These are phyloP conservation scores for Leptodontidium sp. DNA, from an alignment of 2,329 filamentous ascomycete species.

Conservation along the genomic window DNA sequence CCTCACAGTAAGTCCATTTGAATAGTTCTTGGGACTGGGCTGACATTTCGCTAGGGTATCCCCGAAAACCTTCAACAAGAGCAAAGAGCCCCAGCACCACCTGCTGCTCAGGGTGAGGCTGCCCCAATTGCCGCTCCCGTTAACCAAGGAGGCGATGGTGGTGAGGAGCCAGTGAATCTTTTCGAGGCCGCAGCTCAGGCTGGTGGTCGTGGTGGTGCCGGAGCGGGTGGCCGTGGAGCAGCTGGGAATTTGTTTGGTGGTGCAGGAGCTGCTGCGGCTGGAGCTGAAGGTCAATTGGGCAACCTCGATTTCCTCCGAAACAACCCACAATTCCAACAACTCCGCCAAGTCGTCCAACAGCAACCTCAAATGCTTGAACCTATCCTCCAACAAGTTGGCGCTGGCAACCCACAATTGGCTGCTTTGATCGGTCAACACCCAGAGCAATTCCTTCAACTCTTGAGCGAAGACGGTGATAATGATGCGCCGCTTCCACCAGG, in stretches of 20 bases:
- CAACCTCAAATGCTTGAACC: constrained; percentile 98
- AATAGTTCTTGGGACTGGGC: not conserved
- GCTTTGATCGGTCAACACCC: constrained; percentile 91
- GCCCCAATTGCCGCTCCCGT: constrained; percentile 48
- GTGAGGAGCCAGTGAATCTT: constrained; percentile 79
- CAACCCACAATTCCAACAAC: constrained; percentile 97
- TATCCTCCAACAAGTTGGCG: constrained; percentile 93
- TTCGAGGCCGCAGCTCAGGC: constrained; percentile 89
- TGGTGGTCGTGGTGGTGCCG: constrained; percentile 50
- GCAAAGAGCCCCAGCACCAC: constrained; percentile 59
- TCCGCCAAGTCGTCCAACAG: constrained; percentile 96
- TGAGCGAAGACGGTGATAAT: constrained; percentile 87
- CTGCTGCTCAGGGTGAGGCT: constrained; percentile 54
- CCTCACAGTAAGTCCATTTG: constrained; percentile 69
- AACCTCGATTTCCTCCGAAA: constrained; percentile 94
- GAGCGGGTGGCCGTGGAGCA: constrained; percentile 17
- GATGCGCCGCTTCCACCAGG: constrained; percentile 87
- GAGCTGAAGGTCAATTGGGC: constrained; percentile 63
- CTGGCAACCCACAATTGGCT: constrained; percentile 93
- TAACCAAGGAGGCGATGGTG: constrained; percentile 57
- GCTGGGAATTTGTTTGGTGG: constrained; percentile 40
- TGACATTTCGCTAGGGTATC: constrained; percentile 71
- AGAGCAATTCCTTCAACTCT: constrained; percentile 88
- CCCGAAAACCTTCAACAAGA: constrained; percentile 83
- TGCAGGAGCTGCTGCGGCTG: constrained; percentile 52